Evolutionary conservation across 2,329 filamentous ascomycete genomes (phyloP).

Genomic region (Pseudogymnoascus sp.): DNA sequence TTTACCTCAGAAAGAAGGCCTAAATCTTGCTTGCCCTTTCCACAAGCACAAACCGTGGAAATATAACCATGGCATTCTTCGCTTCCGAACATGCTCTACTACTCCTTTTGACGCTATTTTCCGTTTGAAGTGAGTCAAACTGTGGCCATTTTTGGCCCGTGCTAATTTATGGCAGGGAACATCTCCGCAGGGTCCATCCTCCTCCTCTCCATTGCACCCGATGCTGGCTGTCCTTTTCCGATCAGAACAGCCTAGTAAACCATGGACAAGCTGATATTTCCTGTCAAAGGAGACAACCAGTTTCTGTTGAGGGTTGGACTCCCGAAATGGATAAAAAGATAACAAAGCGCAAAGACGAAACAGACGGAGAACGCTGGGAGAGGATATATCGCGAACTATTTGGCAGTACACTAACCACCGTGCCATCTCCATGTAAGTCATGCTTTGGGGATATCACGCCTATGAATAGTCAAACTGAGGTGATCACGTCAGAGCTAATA

Average conservation of each 20-base stretch:
- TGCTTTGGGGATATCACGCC: too few species aligned
- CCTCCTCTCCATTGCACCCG: not conserved
- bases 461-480: not conserved
- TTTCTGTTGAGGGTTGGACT: not conserved
- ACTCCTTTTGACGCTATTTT: not conserved
- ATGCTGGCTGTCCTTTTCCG: not conserved
- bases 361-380: not conserved
- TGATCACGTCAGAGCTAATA: not conserved
- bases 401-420: not conserved
- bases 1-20: not conserved
- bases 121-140: not conserved
- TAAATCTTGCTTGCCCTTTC: not conserved
- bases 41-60: not conserved
- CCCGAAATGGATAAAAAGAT: not conserved
- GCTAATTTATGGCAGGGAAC: not conserved
- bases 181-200: not conserved
- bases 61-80: not conserved
- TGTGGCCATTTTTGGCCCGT: not conserved
- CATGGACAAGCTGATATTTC: not conserved
- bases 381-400: not conserved
- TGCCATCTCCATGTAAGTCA: not conserved
- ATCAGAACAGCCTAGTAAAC: not conserved
- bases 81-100: slow-evolving; percentile 1
- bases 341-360: not conserved
- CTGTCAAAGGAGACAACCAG: not conserved